These are phyloP conservation scores for Claviceps africana DNA, from an alignment of 2,329 filamentous ascomycete species.

Conservation along the genomic window DNA sequence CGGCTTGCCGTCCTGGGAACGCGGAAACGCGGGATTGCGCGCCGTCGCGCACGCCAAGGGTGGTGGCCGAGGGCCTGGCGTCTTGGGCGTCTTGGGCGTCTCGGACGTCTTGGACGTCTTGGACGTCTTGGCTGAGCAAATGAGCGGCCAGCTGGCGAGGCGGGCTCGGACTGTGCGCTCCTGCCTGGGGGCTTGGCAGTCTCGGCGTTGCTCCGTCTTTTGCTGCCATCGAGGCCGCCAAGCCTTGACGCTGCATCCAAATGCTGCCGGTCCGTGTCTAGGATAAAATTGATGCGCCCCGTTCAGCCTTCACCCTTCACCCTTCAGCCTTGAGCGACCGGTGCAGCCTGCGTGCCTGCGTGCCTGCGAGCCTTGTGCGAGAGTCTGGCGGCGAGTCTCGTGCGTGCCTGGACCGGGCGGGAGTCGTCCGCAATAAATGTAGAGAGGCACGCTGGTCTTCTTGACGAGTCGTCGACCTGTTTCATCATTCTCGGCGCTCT, in stretches of 20 bases:
- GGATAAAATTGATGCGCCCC: constrained; percentile 1
- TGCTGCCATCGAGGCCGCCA: constrained; percentile 7
- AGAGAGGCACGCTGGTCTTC: neutral
- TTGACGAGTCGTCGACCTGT: neutral
- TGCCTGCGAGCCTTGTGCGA: no score
- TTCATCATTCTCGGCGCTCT: neutral
- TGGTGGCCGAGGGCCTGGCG: no score
- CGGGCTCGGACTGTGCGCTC: constrained; percentile 1
- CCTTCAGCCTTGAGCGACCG: neutral
- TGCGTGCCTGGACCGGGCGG: neutral
- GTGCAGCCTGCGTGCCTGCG: neutral
- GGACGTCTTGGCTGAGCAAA: neutral
- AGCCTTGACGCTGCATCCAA: constrained; percentile 6
- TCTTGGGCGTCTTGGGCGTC: no score
- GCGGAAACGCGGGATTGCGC: neutral
- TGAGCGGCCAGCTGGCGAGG: neutral
- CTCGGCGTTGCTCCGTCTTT: constrained; percentile 8
- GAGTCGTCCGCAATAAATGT: constrained; percentile 1
- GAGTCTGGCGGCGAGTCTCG: neutral
- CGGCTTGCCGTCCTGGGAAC: neutral
- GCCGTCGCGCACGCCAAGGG: neutral
- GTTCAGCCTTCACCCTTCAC: neutral
- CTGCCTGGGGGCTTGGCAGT: constrained; percentile 10
- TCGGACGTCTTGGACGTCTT: neutral
- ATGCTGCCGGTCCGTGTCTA: neutral